phyloP scores from a whole-genome alignment of 1,284 basidiomycete genomes.

The Somion occarium region DNA sequence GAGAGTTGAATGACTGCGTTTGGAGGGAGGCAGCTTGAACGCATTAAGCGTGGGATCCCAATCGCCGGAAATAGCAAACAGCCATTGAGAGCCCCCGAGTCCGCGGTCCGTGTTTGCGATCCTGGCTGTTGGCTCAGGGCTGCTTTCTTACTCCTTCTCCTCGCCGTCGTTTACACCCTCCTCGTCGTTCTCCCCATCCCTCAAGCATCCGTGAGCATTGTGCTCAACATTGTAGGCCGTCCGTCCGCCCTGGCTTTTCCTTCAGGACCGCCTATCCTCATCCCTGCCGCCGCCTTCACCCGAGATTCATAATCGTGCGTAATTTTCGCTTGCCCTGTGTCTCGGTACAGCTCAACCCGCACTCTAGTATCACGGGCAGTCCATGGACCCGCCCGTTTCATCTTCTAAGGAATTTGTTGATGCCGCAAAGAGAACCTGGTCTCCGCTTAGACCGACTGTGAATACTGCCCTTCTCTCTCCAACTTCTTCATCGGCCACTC shows the following conservation, averaged over 20 bases:
- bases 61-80: not conserved
- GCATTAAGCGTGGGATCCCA: not conserved
- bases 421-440: constrained; percentile 30
- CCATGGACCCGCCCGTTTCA: constrained; percentile 25
- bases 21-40: not conserved
- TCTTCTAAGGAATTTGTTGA: constrained; percentile 23
- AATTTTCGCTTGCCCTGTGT: not conserved
- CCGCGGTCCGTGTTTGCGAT: not conserved
- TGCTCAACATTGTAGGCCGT: not conserved
- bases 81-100: not conserved
- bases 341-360: not conserved
- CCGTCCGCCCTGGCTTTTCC: too few species aligned
- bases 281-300: not conserved
- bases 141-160: not conserved
- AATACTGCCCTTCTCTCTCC: constrained; percentile 32
- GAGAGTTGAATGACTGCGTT: not conserved
- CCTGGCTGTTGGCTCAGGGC: not conserved
- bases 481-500: constrained; percentile 24
- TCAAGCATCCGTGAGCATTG: not conserved
- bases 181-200: not conserved
- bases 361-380: too few species aligned
- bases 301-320: not conserved
- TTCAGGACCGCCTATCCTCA: not conserved
- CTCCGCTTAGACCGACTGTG: constrained; percentile 35
- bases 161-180: constrained; percentile 4